phyloP scores from a whole-genome alignment of 176 grass and related monocot genomes.

The Aegilops longissima region DNA sequence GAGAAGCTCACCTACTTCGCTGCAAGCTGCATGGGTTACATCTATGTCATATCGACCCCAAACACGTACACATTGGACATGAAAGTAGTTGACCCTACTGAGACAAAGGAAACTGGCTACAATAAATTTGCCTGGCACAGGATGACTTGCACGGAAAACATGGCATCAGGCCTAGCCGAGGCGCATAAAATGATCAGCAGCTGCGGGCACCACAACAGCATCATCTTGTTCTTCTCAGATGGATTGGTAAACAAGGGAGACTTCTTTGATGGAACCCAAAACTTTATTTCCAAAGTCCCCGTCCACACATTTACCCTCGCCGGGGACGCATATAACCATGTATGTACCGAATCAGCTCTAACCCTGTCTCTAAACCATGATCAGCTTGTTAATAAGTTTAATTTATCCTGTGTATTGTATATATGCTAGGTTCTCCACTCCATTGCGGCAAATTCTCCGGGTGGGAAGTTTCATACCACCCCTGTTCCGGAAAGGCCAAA shows the following conservation, averaged over 20 bases:
- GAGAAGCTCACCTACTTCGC: too few species aligned
- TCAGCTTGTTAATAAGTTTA: not conserved
- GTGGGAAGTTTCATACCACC: not conserved
- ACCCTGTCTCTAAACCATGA: not conserved
- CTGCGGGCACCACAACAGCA: not conserved
- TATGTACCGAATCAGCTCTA: not conserved
- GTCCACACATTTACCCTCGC: not conserved
- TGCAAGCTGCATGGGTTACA: too few species aligned
- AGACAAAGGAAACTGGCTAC: too few species aligned
- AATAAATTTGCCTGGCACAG: accelerated
- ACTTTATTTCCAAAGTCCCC: not conserved
- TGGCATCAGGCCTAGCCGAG: not conserved
- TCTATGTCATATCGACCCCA: too few species aligned
- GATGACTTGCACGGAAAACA: too few species aligned
- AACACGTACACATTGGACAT: too few species aligned
- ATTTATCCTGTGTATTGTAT: not conserved
- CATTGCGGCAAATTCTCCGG: not conserved
- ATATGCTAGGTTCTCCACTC: not conserved
- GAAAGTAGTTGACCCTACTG: too few species aligned
- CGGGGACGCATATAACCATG: not conserved
- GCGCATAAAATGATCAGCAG: not conserved
- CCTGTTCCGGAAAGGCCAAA: not conserved
- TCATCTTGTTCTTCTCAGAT: not conserved
- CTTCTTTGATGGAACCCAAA: not conserved
- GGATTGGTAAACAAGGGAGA: not conserved